Evolutionary conservation across 1,284 basidiomycete genomes (phyloP).

Genomic region (Marasmius fiardii): DNA sequence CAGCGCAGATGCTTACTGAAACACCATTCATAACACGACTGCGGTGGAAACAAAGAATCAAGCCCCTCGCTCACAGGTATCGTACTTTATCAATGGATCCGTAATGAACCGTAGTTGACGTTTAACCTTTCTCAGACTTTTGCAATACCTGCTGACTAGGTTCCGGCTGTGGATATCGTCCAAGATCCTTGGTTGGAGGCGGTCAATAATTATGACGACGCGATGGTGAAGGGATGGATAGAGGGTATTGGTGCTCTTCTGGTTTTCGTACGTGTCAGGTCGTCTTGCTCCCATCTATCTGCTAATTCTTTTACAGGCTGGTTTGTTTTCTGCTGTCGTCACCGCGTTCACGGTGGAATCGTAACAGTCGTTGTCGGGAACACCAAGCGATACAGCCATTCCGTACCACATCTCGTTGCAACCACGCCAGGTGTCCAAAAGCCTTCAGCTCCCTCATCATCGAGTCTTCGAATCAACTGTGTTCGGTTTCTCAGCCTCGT

Average conservation of each 20-base stretch:
- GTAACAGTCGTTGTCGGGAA: constrained; percentile 4
- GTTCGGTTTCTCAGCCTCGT: constrained; percentile 11
- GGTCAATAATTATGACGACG: neutral
- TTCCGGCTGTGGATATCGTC: neutral
- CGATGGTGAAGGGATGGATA: neutral
- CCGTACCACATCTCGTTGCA: neutral
- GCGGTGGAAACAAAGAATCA: too few relatives aligned
- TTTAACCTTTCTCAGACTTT: neutral
- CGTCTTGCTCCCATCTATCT: neutral
- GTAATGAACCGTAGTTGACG: too few relatives aligned
- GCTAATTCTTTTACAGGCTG: constrained; percentile 2
- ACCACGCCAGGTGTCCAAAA: neutral
- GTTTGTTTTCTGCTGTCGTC: too few relatives aligned
- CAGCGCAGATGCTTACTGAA: too few relatives aligned
- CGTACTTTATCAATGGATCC: too few relatives aligned
- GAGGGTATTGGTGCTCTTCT: constrained; percentile 1
- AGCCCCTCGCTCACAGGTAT: too few relatives aligned
- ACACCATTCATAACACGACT: too few relatives aligned
- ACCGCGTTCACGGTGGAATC: constrained; percentile 8
- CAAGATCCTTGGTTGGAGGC: neutral
- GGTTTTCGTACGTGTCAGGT: neutral
- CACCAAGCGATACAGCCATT: neutral
- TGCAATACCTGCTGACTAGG: neutral
- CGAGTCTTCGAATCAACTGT: neutral
- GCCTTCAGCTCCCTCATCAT: neutral